A percentile compares a stretch with the other conserved stretches of the same genome.
These are phyloP conservation scores for Phialophora macrospora DNA, from an alignment of 2,329 filamentous ascomycete genomes.

Conservation along the genomic window DNA sequence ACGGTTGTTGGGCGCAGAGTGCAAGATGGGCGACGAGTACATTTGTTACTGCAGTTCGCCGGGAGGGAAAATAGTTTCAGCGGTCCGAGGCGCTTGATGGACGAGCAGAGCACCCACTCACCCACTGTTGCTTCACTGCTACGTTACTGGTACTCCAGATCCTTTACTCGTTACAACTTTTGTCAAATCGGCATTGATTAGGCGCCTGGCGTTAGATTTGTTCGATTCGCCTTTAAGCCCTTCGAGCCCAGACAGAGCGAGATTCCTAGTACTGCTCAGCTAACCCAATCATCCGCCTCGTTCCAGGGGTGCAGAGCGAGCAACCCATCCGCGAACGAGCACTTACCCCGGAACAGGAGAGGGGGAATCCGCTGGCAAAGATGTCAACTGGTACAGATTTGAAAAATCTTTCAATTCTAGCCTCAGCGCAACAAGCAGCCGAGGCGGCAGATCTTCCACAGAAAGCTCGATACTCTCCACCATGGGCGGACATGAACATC, in stretches of 20 bases:
- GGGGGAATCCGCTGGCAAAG: neutral
- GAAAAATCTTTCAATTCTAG: slow-evolving; percentile 22
- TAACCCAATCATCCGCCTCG: neutral
- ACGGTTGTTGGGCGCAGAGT: neutral
- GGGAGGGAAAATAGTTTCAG: neutral
- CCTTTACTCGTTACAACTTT: neutral
- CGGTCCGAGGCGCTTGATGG: neutral
- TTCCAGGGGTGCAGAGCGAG: neutral
- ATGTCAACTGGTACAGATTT: slow-evolving; percentile 7
- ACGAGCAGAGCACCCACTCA: too few species aligned
- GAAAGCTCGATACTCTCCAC: slow-evolving; percentile 80
- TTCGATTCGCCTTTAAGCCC: neutral
- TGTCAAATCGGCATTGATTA: neutral
- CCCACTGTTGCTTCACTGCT: neutral
- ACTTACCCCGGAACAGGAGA: neutral
- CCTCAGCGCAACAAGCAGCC: slow-evolving; percentile 17
- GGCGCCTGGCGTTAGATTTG: slow-evolving; percentile 8
- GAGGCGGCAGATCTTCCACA: slow-evolving; percentile 22
- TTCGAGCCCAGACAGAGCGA: neutral
- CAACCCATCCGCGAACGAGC: neutral
- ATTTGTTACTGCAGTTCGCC: neutral
- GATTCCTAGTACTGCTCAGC: neutral
- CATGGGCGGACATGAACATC: slow-evolving; percentile 95
- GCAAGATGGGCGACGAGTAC: neutral
- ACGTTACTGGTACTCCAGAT: neutral